Evolutionary conservation across 805 yeast species (phyloP), one percentile per base, ranked within the genome.

Genomic region (Starmera pachycereana): DNA sequence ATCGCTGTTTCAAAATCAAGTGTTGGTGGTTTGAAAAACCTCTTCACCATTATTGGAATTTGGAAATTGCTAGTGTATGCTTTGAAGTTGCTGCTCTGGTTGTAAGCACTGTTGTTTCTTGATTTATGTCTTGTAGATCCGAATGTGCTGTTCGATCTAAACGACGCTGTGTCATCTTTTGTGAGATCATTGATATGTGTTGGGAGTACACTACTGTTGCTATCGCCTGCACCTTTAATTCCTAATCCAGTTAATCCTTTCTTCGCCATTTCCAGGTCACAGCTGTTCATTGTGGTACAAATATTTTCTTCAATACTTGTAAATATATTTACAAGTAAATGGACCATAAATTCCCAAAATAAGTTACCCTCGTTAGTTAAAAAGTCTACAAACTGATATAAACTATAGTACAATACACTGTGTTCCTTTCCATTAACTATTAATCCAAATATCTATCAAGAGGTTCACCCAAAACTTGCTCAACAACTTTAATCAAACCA

Each of bases 391-490:
- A 12, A 30, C 7, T 12, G 12, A 30, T 30, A 12, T 12, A 12
- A 30, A 12, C 7, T 16, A 16, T 16, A 16, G 18, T 16, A 16
- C 18, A 16, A 16, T 16, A 16, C 18, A 16, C 18, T 16, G 27
- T 22, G 9, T 22, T 22, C 25, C 25, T 22, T 22, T 22, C 25
- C 25, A 6, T 7, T 22, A 22, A 22, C 9, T 8, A 22, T 32
- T 48, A 68, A 46, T 61, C 77, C 49, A 83, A 67, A 54, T 83
- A 83, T 64, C 85, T 76, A 55, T 90, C 97, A 43, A 92, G 72
- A 36, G 96, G 92, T 62, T 92, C 98, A 37, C 98, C 98, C 48
- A 92, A 69, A 16, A 88, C 95, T 44, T 76, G 79, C 61, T 92
- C 98, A 42, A 92, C 79, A 6, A 85, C 96, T 53, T 84, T 86